phyloP scores from a whole-genome alignment of 1,139 yeast genomes.

The Debaryomyces coudertii region DNA sequence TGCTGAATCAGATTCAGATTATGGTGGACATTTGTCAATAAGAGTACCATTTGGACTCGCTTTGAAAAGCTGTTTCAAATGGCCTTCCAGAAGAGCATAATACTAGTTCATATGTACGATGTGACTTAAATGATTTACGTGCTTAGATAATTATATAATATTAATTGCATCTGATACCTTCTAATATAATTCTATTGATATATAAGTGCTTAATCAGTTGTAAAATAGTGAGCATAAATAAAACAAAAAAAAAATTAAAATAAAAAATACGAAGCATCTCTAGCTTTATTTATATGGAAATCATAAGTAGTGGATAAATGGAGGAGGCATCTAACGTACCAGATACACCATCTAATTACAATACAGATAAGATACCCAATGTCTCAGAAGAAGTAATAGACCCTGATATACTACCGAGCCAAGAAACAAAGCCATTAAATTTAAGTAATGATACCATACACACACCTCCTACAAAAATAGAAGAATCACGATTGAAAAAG shows the following conservation, averaged over 20 bases:
- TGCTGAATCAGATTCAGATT: constrained; percentile 22
- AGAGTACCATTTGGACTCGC: constrained; percentile 22
- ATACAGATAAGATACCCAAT: not conserved
- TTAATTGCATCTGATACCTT: not conserved
- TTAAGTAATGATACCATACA: not conserved
- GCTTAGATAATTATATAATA: not conserved
- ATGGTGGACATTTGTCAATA: constrained; percentile 21
- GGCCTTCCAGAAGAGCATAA: constrained; percentile 11
- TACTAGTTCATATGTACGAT: not conserved
- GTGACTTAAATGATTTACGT: not conserved
- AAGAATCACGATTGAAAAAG: constrained; percentile 11
- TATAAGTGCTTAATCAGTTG: not conserved
- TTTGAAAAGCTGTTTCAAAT: constrained; percentile 20
- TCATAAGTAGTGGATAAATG: not conserved
- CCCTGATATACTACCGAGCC: constrained; percentile 1
- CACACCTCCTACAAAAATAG: not conserved
- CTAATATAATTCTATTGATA: too few species aligned
- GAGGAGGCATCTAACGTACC: not conserved
- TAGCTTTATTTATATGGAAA: not conserved
- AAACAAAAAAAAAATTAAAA: not conserved
- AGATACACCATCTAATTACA: constrained; percentile 6
- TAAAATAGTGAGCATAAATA: not conserved
- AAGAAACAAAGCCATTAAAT: constrained; percentile 1
- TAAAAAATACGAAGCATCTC: not conserved
- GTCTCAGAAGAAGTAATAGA: not conserved